Evolutionary conservation across 306 rosid species (phyloP).

Genomic region (Spatholobus suberectus): DNA sequence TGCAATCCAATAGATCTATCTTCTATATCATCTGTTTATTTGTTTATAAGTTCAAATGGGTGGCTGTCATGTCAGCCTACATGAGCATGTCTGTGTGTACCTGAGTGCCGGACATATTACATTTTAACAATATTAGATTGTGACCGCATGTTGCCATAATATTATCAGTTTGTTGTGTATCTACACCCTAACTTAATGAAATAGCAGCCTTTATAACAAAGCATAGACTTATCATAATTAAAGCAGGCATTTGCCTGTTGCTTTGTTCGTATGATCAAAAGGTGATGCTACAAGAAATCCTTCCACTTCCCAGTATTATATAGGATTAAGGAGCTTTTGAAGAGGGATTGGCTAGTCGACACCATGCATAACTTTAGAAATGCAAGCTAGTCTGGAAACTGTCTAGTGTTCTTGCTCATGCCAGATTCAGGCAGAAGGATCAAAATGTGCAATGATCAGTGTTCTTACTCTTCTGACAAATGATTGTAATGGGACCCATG

Average conservation of each 20-base stretch:
- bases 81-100: not conserved
- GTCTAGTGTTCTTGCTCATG: conserved; percentile 6
- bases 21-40: not conserved
- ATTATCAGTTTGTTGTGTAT: not conserved
- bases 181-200: not conserved
- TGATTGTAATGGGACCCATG: not conserved
- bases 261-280: not conserved
- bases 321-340: not conserved
- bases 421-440: not conserved
- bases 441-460: not conserved
- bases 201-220: not conserved
- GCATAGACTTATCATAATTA: conserved; percentile 10
- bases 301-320: not conserved
- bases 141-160: not conserved
- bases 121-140: conserved; percentile 17
- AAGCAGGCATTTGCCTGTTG: not conserved
- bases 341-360: not conserved
- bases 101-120: not conserved
- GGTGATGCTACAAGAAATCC: not conserved
- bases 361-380: not conserved
- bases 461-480: not conserved
- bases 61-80: not conserved
- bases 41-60: conserved; percentile 17
- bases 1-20: conserved; percentile 1
- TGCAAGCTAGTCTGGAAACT: not conserved